These are phyloP conservation scores for Lipomyces orientalis DNA, from an alignment of 805 yeast species.

Conservation along the genomic window DNA sequence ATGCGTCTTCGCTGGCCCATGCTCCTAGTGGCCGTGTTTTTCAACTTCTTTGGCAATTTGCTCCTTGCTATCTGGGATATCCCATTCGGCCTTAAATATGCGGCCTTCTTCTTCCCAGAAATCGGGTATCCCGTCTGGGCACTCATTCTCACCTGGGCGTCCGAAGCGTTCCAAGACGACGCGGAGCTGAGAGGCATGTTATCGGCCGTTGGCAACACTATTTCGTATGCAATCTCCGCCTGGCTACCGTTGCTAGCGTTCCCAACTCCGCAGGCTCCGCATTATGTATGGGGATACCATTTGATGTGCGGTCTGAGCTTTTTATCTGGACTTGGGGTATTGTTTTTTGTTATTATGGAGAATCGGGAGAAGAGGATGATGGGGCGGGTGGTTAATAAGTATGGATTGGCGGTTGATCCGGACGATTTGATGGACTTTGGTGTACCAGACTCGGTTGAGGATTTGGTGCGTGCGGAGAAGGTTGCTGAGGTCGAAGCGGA, in stretches of 20 bases:
- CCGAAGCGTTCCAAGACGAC: slow-evolving; percentile 24
- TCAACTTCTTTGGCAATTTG: slow-evolving; percentile 17
- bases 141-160: slow-evolving; percentile 19
- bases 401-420: slow-evolving; percentile 17
- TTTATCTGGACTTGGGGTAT: slow-evolving; percentile 16
- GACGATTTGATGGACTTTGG: slow-evolving; percentile 6
- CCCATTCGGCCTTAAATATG: slow-evolving; percentile 19
- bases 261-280: slow-evolving; percentile 21
- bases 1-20: slow-evolving; percentile 14
- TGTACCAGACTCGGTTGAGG: neutral
- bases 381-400: slow-evolving; percentile 16
- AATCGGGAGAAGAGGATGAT: slow-evolving; percentile 9
- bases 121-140: slow-evolving; percentile 25
- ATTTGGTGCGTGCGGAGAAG: neutral
- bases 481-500: slow-evolving; percentile 4
- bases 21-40: slow-evolving; percentile 12
- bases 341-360: slow-evolving; percentile 17
- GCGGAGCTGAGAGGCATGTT: slow-evolving; percentile 19
- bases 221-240: slow-evolving; percentile 7
- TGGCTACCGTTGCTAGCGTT: slow-evolving; percentile 20
- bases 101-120: slow-evolving; percentile 17
- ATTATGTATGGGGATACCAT: slow-evolving; percentile 14
- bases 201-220: slow-evolving; percentile 19
- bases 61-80: slow-evolving; percentile 21
- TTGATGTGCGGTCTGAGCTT: slow-evolving; percentile 15